Conservation (phyloP, 352 stramenopile species). For the Phytophthora hibernalis region DNA sequence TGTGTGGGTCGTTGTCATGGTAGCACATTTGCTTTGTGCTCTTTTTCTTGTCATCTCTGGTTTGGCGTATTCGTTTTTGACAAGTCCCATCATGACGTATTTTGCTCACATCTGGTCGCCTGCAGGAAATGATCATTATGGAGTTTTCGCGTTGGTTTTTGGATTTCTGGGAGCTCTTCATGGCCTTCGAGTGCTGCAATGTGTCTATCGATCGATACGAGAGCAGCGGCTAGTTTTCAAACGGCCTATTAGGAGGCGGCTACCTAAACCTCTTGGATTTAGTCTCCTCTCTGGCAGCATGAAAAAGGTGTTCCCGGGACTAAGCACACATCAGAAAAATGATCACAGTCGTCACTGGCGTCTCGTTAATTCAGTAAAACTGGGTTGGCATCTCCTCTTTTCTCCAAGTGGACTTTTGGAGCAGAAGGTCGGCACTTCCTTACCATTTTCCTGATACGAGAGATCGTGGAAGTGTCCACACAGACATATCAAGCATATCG, state of each 20-base stretch:
- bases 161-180: background rate
- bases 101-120: slow-evolving; percentile 5
- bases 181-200: background rate
- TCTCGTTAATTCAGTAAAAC: background rate
- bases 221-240: background rate
- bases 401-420: slow-evolving; percentile 9
- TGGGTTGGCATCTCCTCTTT: background rate
- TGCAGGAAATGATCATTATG: background rate
- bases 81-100: background rate
- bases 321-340: background rate
- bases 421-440: slow-evolving; percentile 27
- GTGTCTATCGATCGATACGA: background rate
- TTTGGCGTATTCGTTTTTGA: slow-evolving; percentile 4
- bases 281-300: background rate
- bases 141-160: background rate
- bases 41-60: background rate
- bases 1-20: background rate
- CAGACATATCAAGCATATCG: slow-evolving; percentile 28
- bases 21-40: background rate
- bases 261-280: background rate
- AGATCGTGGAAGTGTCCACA: slow-evolving; percentile 18
- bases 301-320: background rate
- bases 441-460: slow-evolving; percentile 18
- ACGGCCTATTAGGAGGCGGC: background rate
- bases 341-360: background rate